phyloP scores from a whole-genome alignment of 1,284 basidiomycete species.

The Gomphus bonarii region DNA sequence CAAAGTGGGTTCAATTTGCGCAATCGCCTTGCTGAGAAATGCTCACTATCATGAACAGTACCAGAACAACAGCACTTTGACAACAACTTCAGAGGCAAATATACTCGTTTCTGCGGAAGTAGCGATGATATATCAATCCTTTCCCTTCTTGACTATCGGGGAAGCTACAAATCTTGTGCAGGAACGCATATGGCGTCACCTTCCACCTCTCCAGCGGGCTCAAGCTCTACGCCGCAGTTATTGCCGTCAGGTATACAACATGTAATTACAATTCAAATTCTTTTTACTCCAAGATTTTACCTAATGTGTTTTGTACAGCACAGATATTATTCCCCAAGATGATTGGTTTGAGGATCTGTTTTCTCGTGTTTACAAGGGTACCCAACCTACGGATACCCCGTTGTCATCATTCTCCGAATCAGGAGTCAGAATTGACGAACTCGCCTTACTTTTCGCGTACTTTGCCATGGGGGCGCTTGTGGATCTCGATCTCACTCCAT shows the following conservation, averaged over 20 bases:
- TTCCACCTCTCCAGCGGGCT: slow-evolving; percentile 9
- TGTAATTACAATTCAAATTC: slow-evolving; percentile 1
- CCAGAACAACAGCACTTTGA: slow-evolving; percentile 1
- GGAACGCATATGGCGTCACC: slow-evolving; percentile 10
- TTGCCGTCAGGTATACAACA: slow-evolving; percentile 2
- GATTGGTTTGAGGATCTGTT: slow-evolving; percentile 11
- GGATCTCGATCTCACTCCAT: slow-evolving; percentile 48
- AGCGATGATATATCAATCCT: slow-evolving; percentile 11
- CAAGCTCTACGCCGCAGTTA: slow-evolving; percentile 5
- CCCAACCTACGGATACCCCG: neutral
- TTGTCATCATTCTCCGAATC: slow-evolving; percentile 6
- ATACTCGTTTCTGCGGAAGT: slow-evolving; percentile 11
- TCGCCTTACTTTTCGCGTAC: slow-evolving; percentile 66
- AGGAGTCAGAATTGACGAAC: slow-evolving; percentile 14
- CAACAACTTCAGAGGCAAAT: slow-evolving; percentile 2
- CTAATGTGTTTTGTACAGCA: neutral
- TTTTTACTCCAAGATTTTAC: neutral
- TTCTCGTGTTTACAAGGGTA: slow-evolving; percentile 1
- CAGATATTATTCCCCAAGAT: slow-evolving; percentile 6
- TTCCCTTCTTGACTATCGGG: slow-evolving; percentile 7
- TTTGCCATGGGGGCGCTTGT: slow-evolving; percentile 65
- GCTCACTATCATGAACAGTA: neutral
- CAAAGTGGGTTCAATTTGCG: neutral
- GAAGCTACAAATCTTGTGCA: slow-evolving; percentile 10
- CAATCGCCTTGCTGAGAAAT: neutral